Percentiles rank a stretch among this genome's conserved stretches.
Evolutionary conservation across 345 rosid species (phyloP).

Genomic region (Ceriops tagal): DNA sequence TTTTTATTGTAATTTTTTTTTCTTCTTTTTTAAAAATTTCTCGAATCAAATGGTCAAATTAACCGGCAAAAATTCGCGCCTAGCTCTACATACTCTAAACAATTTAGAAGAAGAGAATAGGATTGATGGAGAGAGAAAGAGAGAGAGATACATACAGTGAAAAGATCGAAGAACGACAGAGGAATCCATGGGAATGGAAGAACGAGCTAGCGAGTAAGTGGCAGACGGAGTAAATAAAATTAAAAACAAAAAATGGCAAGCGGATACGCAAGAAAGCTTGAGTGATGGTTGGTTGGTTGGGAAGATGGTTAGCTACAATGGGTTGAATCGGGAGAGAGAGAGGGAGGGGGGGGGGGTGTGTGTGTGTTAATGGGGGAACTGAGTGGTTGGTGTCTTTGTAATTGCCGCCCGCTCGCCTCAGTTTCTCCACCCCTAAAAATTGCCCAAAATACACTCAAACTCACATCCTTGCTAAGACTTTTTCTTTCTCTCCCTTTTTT

Average conservation of each 20-base stretch:
- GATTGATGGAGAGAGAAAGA: neutral
- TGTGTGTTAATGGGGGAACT: neutral
- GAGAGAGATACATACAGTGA: slow-evolving; percentile 40
- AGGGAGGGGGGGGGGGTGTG: neutral
- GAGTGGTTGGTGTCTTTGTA: slow-evolving; percentile 21
- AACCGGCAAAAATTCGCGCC: neutral
- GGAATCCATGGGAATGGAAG: slow-evolving; percentile 56
- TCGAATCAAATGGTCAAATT: neutral
- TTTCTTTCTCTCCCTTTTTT: too few species aligned
- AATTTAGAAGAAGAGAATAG: neutral
- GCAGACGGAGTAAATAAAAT: neutral
- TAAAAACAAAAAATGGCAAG: too few species aligned
- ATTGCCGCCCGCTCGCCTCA: slow-evolving; percentile 36
- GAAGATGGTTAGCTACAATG: too few species aligned
- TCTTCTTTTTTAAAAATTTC: too few species aligned
- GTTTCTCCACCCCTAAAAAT: slow-evolving; percentile 26
- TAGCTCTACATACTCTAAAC: neutral
- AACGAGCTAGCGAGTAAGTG: neutral
- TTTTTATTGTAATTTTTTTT: too few species aligned
- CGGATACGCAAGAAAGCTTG: too few species aligned
- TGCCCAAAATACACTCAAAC: too few species aligned
- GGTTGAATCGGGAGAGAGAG: too few species aligned
- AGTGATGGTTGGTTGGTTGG: too few species aligned
- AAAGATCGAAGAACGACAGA: slow-evolving; percentile 62
- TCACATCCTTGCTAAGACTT: too few species aligned